These are phyloP conservation scores for Orbilia ellipsospora DNA, from an alignment of 2,329 filamentous ascomycete genomes.

Conservation along the genomic window DNA sequence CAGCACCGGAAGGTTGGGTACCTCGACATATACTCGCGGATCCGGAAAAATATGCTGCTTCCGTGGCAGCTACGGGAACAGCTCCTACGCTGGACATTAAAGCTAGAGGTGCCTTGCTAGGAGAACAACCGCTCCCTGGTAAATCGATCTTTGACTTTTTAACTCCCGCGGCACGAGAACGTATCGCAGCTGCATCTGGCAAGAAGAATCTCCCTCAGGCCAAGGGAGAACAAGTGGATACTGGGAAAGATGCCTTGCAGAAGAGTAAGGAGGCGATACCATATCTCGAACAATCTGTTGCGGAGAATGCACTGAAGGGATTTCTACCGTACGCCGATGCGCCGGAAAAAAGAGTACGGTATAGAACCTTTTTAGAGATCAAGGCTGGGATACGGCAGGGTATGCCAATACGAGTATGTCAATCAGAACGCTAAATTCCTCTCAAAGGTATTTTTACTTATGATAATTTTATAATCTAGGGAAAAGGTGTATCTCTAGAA, in stretches of 20 bases:
- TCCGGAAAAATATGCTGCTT: conserved; percentile 34
- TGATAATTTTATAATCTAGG: conserved; percentile 41
- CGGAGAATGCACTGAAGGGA: conserved; percentile 66
- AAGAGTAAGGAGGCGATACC: conserved; percentile 67
- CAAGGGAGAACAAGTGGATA: conserved; percentile 76
- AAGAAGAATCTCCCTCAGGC: conserved; percentile 81
- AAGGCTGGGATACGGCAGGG: conserved; percentile 72
- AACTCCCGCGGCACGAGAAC: conserved; percentile 78
- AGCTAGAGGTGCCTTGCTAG: conserved; percentile 76
- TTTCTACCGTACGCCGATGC: conserved; percentile 89
- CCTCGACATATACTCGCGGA: conserved; percentile 58
- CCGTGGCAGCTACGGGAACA: background rate
- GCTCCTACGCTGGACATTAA: conserved; percentile 34
- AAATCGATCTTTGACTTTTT: conserved; percentile 98
- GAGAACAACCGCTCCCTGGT: conserved; percentile 82
- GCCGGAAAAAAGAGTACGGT: conserved; percentile 80
- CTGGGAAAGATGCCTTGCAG: conserved; percentile 72
- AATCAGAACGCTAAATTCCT: background rate
- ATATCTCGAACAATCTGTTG: conserved; percentile 62
- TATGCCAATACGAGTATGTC: conserved; percentile 68
- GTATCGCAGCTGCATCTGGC: conserved; percentile 79
- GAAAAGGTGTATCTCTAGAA: conserved; percentile 68
- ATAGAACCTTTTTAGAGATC: conserved; percentile 82
- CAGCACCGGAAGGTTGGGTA: conserved; percentile 77
- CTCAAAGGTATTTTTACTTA: background rate